Evolutionary conservation across 805 yeast genomes (phyloP), one percentile per base, ranked within the genome.

Genomic region (Metschnikowia matae): DNA sequence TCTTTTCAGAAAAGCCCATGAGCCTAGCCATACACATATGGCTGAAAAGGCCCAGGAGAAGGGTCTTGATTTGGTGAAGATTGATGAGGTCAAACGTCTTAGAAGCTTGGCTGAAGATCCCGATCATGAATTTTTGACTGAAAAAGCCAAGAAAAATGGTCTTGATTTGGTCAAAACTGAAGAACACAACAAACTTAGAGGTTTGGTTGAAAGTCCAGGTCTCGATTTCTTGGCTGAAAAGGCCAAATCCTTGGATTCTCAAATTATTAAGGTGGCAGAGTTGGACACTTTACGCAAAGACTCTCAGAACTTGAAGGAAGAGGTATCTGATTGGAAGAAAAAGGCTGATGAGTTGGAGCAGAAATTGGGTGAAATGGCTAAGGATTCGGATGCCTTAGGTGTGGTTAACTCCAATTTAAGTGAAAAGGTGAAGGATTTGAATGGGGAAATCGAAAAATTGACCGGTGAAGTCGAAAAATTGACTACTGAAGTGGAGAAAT

Each of bases 1-100:
- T 18, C 59, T 73, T 37, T 55, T 34, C 58, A 63, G 57, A 32
- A 53, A 60, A 11, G 75, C 73, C 0, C 52, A 64, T 49, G 65
- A 65, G 8, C 77, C 77, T 18, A 38, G 64, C 0, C 31, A 60
- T 6, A 60, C 62, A 14, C 54, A 56, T 10, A 43, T 66, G 33
- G 15, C 46, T 0, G 4, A 40, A 6, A 55, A 55, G 26, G 64
- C 66, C 6, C 49, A 42, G 4, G 50, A 48, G 11, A 54, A 49
- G 23, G 35, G 40, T 7, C 31, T 43, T 21, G 48, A 47, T 14
- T 15, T 55, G 37, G 44, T 55, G 14, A 55, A 49, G 39, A 14
- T 6, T 5, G 34, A 53, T 2, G 55, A 55, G n/a, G 36, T 41
- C 18, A 43, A 34, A 1, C 21, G 20, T 10, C 39, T 55, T 41